Conservation (phyloP, 352 stramenopile genomes). For the Phytopythium cucurbitacearum region DNA sequence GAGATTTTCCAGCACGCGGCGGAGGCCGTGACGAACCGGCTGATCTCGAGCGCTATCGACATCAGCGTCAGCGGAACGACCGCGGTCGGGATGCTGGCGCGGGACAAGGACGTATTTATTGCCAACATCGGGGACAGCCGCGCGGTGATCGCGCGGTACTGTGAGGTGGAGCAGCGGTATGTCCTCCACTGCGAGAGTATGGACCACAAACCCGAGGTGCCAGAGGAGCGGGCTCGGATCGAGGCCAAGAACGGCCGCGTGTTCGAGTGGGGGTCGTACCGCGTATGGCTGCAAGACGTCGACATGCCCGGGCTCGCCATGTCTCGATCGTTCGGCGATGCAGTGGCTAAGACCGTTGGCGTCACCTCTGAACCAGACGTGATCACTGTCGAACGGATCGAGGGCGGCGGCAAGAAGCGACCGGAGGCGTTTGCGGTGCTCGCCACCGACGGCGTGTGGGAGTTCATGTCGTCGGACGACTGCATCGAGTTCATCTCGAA, state of each 20-base stretch:
- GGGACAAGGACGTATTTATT: slow-evolving; percentile 58
- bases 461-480: slow-evolving; percentile 75
- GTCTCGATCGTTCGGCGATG: slow-evolving; percentile 78
- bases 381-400: slow-evolving; percentile 31
- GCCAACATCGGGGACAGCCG: slow-evolving; percentile 76
- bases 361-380: slow-evolving; percentile 73
- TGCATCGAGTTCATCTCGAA: slow-evolving; percentile 57
- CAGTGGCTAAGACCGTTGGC: slow-evolving; percentile 73
- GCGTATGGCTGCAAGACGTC: slow-evolving; percentile 83
- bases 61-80: slow-evolving; percentile 78
- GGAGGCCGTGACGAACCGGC: slow-evolving; percentile 27
- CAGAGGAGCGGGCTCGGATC: slow-evolving; percentile 65
- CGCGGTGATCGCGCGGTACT: slow-evolving; percentile 46
- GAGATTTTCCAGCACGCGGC: slow-evolving; percentile 54
- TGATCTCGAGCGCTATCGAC: slow-evolving; percentile 53
- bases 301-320: slow-evolving; percentile 85
- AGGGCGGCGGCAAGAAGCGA: slow-evolving; percentile 9
- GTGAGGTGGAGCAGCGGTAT: slow-evolving; percentile 28
- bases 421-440: slow-evolving; percentile 60
- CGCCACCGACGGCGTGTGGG: slow-evolving; percentile 81
- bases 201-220: slow-evolving; percentile 79
- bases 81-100: slow-evolving; percentile 56
- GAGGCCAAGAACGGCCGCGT: slow-evolving; percentile 68
- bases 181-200: slow-evolving; percentile 54
- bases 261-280: slow-evolving; percentile 73